phyloP scores from a whole-genome alignment of 176 grass and related monocot genomes.

The Paspalum vaginatum region DNA sequence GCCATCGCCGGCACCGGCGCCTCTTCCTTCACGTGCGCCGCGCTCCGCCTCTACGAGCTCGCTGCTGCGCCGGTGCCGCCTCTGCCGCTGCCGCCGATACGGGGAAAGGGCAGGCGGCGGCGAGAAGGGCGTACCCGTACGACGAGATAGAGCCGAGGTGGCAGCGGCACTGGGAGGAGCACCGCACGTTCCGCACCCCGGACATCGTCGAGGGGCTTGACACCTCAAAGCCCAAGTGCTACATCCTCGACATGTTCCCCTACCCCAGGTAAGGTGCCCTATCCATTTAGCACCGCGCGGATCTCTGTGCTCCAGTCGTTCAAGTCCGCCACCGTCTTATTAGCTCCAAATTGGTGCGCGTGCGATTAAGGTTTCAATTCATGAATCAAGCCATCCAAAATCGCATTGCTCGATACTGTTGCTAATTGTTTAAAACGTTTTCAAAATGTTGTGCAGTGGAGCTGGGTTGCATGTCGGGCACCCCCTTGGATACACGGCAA shows the following conservation, averaged over 20 bases:
- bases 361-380: background rate
- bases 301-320: background rate
- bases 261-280: slow-evolving; percentile 81
- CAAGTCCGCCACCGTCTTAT: background rate
- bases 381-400: background rate
- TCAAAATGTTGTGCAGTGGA: slow-evolving; percentile 50
- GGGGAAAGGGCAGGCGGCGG: slow-evolving; percentile 41
- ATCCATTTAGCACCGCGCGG: background rate
- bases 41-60: slow-evolving; percentile 12
- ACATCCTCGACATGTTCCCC: slow-evolving; percentile 98
- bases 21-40: background rate
- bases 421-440: background rate
- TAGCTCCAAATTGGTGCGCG: background rate
- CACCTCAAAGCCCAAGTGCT: slow-evolving; percentile 82
- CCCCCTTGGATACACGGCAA: slow-evolving; percentile 90
- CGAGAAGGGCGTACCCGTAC: slow-evolving; percentile 71
- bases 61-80: slow-evolving; percentile 34
- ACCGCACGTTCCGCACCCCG: slow-evolving; percentile 75
- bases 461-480: slow-evolving; percentile 91
- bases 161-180: slow-evolving; percentile 90
- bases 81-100: slow-evolving; percentile 1
- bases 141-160: slow-evolving; percentile 84
- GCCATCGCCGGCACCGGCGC: slow-evolving; percentile 14
- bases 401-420: background rate
- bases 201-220: slow-evolving; percentile 71